Conservation (phyloP, 140 eudicot species). For the Erigeron philadelphicus region DNA sequence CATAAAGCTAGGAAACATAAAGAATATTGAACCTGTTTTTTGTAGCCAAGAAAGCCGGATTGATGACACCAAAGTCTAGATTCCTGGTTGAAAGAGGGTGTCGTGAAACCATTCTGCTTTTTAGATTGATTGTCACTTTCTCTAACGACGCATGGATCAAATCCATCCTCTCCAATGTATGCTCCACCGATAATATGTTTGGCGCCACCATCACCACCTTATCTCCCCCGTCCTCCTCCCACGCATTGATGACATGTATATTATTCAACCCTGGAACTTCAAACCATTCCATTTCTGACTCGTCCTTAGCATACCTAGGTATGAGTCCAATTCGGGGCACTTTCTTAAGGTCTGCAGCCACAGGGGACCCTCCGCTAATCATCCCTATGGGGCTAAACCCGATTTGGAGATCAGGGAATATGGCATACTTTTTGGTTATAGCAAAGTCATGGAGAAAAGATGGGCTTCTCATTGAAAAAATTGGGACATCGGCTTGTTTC, state of each 20-base stretch:
- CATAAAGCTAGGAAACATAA: no score
- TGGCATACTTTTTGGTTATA: conserved; percentile 51
- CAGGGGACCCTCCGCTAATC: conserved; percentile 54
- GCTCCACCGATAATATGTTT: conserved; percentile 59
- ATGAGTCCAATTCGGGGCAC: conserved; percentile 53
- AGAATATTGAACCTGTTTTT: conserved; percentile 49
- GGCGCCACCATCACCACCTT: conserved; percentile 42
- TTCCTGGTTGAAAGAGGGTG: conserved; percentile 59
- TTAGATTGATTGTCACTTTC: conserved; percentile 52
- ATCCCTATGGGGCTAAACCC: conserved; percentile 54
- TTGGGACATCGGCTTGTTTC: conserved; percentile 63
- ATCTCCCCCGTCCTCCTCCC: conserved; percentile 72
- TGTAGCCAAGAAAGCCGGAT: conserved; percentile 42
- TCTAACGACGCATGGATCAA: conserved; percentile 60
- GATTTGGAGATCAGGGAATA: conserved; percentile 57
- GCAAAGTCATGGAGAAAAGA: conserved; percentile 65
- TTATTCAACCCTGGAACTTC: conserved; percentile 63
- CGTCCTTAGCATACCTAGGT: conserved; percentile 60
- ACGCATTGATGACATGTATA: conserved; percentile 60
- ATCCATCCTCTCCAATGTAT: conserved; percentile 59
- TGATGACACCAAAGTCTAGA: conserved; percentile 63
- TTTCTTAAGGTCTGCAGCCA: conserved; percentile 39
- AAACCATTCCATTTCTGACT: conserved; percentile 63
- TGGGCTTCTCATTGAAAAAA: conserved; percentile 58
- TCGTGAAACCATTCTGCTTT: conserved; percentile 51